Evolutionary conservation across 2,329 filamentous ascomycete species (phyloP).

Genomic region (Acephala macrosclerotiorum): DNA sequence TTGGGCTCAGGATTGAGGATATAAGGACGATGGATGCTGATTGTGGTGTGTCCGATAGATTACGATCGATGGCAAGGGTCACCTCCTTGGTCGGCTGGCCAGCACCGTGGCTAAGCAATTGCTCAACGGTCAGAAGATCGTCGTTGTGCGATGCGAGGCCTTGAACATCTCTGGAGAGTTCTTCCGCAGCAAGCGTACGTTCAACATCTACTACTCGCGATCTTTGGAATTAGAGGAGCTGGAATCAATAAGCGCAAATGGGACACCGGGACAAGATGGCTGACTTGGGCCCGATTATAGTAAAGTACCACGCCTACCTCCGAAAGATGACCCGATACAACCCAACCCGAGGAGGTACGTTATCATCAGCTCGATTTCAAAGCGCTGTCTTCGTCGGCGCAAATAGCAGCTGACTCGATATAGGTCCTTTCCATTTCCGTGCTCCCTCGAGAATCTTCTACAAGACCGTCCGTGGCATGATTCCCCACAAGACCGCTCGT

Average conservation of each 20-base stretch:
- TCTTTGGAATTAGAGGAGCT: constrained; percentile 23
- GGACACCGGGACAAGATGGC: constrained; percentile 41
- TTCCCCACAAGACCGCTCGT: constrained; percentile 99
- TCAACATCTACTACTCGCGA: constrained; percentile 32
- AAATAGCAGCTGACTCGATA: constrained; percentile 45
- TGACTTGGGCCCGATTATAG: constrained; percentile 66
- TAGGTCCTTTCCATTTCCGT: constrained; percentile 99
- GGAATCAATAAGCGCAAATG: constrained; percentile 27
- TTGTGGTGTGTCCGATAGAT: constrained; percentile 64
- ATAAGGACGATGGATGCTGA: constrained; percentile 41
- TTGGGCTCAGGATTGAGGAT: constrained; percentile 13
- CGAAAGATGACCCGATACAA: constrained; percentile 99
- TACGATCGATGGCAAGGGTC: constrained; percentile 99
- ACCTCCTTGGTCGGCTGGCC: constrained; percentile 98
- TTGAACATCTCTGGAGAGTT: constrained; percentile 99
- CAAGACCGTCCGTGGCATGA: constrained; percentile 99
- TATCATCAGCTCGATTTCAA: constrained; percentile 7
- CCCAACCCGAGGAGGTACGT: constrained; percentile 91
- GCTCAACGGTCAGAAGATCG: constrained; percentile 98
- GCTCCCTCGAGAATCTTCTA: constrained; percentile 99
- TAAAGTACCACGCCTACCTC: constrained; percentile 99
- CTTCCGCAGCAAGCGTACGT: constrained; percentile 99
- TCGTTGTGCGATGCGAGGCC: constrained; percentile 97
- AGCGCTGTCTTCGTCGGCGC: constrained; percentile 7
- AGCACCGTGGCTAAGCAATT: constrained; percentile 99